phyloP scores from a whole-genome alignment of 2,329 filamentous ascomycete species.

The Botrytis sinoallii region DNA sequence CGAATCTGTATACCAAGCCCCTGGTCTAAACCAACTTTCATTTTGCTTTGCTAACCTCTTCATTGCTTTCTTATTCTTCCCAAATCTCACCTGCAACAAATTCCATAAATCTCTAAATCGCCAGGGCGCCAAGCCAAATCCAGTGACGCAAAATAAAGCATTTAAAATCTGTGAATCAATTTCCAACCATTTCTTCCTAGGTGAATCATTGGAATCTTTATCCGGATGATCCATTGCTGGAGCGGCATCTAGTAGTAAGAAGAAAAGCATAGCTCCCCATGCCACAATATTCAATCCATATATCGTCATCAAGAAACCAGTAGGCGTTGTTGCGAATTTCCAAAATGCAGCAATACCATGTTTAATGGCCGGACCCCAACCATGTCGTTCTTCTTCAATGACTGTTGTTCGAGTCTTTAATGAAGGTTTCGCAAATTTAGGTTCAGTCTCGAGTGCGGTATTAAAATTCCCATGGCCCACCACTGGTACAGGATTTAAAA shows the following conservation, averaged over 20 bases:
- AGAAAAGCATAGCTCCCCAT: conserved; percentile 89
- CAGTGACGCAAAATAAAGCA: conserved; percentile 27
- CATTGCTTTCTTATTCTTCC: conserved; percentile 51
- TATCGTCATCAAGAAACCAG: conserved; percentile 72
- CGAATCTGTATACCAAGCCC: conserved; percentile 56
- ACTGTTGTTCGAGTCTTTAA: not conserved
- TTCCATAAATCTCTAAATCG: conserved; percentile 72
- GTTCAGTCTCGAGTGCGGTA: not conserved
- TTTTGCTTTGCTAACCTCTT: conserved; percentile 69
- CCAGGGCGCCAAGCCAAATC: conserved; percentile 65
- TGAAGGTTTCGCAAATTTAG: not conserved
- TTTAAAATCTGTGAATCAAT: conserved; percentile 41
- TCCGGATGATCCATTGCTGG: conserved; percentile 67
- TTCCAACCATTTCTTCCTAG: conserved; percentile 77
- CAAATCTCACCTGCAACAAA: conserved; percentile 59
- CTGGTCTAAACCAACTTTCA: conserved; percentile 68
- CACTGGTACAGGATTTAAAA: not conserved
- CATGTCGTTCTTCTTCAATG: conserved; percentile 17
- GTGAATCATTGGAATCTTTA: conserved; percentile 68
- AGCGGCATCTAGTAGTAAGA: conserved; percentile 70
- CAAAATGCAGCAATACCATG: conserved; percentile 60
- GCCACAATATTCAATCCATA: conserved; percentile 80
- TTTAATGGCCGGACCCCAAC: conserved; percentile 52
- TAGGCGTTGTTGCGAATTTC: conserved; percentile 68
- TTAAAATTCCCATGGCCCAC: not conserved